phyloP scores from a whole-genome alignment of 306 rosid genomes.

The Alnus glutinosa region DNA sequence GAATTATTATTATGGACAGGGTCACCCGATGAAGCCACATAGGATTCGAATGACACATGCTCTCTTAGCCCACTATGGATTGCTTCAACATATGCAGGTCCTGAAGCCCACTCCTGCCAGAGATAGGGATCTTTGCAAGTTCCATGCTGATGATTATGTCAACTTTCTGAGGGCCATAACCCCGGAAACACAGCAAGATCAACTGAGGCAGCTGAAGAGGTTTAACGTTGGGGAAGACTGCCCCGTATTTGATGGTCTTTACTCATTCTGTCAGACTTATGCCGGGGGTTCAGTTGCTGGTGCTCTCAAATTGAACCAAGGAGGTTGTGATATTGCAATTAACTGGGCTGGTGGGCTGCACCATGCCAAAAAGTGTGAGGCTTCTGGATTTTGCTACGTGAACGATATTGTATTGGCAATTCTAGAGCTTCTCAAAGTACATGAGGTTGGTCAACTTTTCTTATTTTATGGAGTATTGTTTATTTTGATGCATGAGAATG shows the following conservation, averaged over 20 bases:
- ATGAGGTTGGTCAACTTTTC: constrained; percentile 37
- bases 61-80: constrained; percentile 52
- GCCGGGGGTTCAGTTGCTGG: constrained; percentile 58
- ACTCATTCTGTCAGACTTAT: constrained; percentile 51
- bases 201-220: constrained; percentile 47
- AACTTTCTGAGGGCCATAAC: constrained; percentile 47
- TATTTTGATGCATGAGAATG: neutral
- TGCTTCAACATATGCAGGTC: constrained; percentile 57
- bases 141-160: constrained; percentile 53
- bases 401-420: constrained; percentile 53
- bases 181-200: constrained; percentile 56
- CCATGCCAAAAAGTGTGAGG: constrained; percentile 56
- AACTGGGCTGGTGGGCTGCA: constrained; percentile 58
- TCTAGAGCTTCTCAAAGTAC: constrained; percentile 51
- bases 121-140: constrained; percentile 54
- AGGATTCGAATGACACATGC: constrained; percentile 55
- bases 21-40: constrained; percentile 56
- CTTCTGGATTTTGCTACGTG: constrained; percentile 53
- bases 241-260: constrained; percentile 56
- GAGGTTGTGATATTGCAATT: constrained; percentile 42
- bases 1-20: constrained; percentile 56
- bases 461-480: neutral
- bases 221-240: constrained; percentile 53
- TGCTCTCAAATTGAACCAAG: constrained; percentile 45
- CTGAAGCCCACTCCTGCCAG: constrained; percentile 46